Base-by-base conservation (phyloP, 352 stramenopile genomes). In the Bremia lactucae region DNA sequence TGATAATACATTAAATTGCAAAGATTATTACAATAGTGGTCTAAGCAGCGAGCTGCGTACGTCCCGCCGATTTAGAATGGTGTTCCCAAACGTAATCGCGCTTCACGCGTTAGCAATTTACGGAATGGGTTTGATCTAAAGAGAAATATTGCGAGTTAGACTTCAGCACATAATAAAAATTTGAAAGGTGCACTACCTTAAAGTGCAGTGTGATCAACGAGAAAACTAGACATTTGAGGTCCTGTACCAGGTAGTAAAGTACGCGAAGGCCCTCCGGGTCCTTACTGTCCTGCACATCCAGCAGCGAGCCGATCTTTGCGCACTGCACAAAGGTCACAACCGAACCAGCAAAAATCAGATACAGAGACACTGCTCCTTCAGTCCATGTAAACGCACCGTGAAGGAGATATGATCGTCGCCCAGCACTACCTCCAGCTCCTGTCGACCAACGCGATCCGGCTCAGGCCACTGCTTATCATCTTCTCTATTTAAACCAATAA, bases 181-280 rank as follows among this genome's bases (percentile, higher is more conserved):
- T n/a, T n/a, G 28, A 46, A 40, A 25, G 51, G 45, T 42, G 36
- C 49, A 90, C n/a, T n/a, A n/a, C 80, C 75, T 92, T 98, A 68
- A 98, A 98, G 72, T 98, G 94, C 21, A 98, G 60, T 11, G 76
- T 91, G 55, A 98, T 97, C 36, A 98, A 77, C 25, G 83, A 97
- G 46, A 98, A 95, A 11, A 98, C 83, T 18, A 98, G 60, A 53
- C 89, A 97, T 58, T 97, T 97, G 36, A 98, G 69, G 62, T 98
- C 95, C 63, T 98, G 93, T 18, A 96, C 87, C 21, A 98, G 69
- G 66, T 98, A 98, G 67, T 98, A 98, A 43, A 98, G 94, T 37
- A 88, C 76, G 14, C 79, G 66, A 15, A 98, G 69, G 18, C 94
- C 93, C 43, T 97, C 87, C 0, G 94, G 94, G 61, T 98, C 95